Conservation (phyloP, 2,329 filamentous ascomycete genomes). For the Calonectria pseudoturangicola region DNA sequence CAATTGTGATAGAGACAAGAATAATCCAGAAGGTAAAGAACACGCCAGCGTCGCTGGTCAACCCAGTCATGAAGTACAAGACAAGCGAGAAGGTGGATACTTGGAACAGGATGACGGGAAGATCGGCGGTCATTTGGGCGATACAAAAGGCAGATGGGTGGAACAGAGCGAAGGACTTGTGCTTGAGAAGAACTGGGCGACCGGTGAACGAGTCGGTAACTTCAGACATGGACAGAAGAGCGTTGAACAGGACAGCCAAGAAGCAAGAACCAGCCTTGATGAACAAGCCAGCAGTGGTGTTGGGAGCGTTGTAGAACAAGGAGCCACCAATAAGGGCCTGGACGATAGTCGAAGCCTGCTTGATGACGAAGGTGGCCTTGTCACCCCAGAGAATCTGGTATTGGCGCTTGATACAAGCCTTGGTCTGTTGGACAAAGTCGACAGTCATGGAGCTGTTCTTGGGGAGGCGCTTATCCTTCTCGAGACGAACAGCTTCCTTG, state of each 20-base stretch:
- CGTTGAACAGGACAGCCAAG: slow-evolving; percentile 78
- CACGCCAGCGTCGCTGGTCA: slow-evolving; percentile 68
- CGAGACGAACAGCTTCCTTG: slow-evolving; percentile 68
- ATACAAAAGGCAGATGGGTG: slow-evolving; percentile 77
- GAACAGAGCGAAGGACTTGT: slow-evolving; percentile 74
- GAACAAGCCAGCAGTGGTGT: slow-evolving; percentile 76
- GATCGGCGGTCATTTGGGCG: slow-evolving; percentile 72
- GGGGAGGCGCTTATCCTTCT: slow-evolving; percentile 73
- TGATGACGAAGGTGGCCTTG: slow-evolving; percentile 78
- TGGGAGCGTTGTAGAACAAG: slow-evolving; percentile 79
- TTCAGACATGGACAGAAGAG: slow-evolving; percentile 78
- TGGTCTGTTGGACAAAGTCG: slow-evolving; percentile 73
- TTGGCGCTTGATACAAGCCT: slow-evolving; percentile 73
- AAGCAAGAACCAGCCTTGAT: slow-evolving; percentile 79
- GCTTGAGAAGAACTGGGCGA: slow-evolving; percentile 75
- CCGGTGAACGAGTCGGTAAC: slow-evolving; percentile 78
- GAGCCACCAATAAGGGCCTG: slow-evolving; percentile 80
- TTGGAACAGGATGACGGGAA: slow-evolving; percentile 75
- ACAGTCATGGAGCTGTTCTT: slow-evolving; percentile 74
- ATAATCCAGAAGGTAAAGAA: slow-evolving; percentile 80
- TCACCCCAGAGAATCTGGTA: slow-evolving; percentile 81
- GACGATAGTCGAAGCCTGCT: slow-evolving; percentile 73
- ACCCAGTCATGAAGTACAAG: slow-evolving; percentile 78
- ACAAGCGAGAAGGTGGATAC: slow-evolving; percentile 74
- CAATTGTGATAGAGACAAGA: slow-evolving; percentile 70